phyloP scores from a whole-genome alignment of 2,329 filamentous ascomycete genomes.

The Penicillium frequentans region DNA sequence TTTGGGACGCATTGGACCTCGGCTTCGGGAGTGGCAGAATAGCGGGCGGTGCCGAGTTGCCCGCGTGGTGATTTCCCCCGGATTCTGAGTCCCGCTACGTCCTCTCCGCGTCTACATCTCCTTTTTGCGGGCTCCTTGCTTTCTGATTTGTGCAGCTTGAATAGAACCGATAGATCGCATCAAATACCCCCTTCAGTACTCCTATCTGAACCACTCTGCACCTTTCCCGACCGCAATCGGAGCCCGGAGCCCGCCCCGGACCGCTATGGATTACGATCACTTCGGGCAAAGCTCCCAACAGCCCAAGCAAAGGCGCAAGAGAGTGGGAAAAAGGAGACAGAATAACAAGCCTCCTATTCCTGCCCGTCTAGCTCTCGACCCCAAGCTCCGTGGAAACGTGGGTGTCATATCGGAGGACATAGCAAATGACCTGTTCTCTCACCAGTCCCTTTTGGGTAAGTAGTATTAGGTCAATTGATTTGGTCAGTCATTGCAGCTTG shows the following conservation, averaged over 20 bases:
- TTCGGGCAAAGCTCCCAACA: conserved; percentile 42
- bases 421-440: conserved; percentile 74
- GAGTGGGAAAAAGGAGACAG: conserved; percentile 44
- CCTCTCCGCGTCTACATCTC: conserved; percentile 10
- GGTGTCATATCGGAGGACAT: conserved; percentile 86
- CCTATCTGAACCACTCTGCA: neutral
- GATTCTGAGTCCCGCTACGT: conserved; percentile 28
- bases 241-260: conserved; percentile 1
- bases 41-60: conserved; percentile 31
- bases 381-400: conserved; percentile 79
- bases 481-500: neutral
- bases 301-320: conserved; percentile 54
- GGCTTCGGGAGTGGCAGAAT: conserved; percentile 37
- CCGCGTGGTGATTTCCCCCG: conserved; percentile 28
- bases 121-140: conserved; percentile 1
- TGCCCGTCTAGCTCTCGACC: conserved; percentile 80
- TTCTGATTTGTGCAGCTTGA: conserved; percentile 3
- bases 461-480: neutral
- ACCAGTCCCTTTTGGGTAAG: conserved; percentile 37
- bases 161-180: neutral
- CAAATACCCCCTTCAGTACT: neutral
- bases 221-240: conserved; percentile 25
- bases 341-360: conserved; percentile 70
- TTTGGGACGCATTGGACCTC: conserved; percentile 27
- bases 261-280: conserved; percentile 46